phyloP scores from a whole-genome alignment of 257 asterid genomes.

The Solanum paucissectum region DNA sequence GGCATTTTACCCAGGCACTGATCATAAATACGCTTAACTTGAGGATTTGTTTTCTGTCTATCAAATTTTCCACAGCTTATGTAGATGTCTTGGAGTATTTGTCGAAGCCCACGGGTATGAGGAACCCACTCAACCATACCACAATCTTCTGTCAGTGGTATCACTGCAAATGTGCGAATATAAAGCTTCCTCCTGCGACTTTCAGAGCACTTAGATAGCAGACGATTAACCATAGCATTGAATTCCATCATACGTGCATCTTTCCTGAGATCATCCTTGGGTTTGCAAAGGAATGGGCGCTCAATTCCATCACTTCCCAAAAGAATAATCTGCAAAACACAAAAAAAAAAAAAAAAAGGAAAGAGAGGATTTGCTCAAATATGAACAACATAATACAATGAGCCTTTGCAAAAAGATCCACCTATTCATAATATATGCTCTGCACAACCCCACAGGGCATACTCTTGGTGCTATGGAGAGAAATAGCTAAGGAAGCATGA shows the following conservation, averaged over 20 bases:
- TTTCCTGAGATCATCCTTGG: constrained; percentile 94
- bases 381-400: neutral
- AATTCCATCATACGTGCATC: constrained; percentile 99
- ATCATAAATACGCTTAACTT: constrained; percentile 83
- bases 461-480: neutral
- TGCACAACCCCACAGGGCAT: neutral
- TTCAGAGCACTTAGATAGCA: constrained; percentile 77
- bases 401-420: neutral
- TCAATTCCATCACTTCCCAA: constrained; percentile 85
- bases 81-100: constrained; percentile 89
- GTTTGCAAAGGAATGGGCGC: constrained; percentile 95
- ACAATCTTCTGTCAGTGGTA: constrained; percentile 95
- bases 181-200: constrained; percentile 96
- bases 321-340: constrained; percentile 55
- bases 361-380: neutral
- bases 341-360: neutral
- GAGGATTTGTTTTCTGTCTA: constrained; percentile 85
- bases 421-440: neutral
- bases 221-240: constrained; percentile 90
- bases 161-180: constrained; percentile 89
- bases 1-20: constrained; percentile 72
- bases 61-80: constrained; percentile 88
- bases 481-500: neutral
- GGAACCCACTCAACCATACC: constrained; percentile 99
- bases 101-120: constrained; percentile 89